Evolutionary conservation across 192 early-diverging fungal genomes (phyloP), one percentile per base, ranked within the genome.

Genomic region (Podila epicladia): DNA sequence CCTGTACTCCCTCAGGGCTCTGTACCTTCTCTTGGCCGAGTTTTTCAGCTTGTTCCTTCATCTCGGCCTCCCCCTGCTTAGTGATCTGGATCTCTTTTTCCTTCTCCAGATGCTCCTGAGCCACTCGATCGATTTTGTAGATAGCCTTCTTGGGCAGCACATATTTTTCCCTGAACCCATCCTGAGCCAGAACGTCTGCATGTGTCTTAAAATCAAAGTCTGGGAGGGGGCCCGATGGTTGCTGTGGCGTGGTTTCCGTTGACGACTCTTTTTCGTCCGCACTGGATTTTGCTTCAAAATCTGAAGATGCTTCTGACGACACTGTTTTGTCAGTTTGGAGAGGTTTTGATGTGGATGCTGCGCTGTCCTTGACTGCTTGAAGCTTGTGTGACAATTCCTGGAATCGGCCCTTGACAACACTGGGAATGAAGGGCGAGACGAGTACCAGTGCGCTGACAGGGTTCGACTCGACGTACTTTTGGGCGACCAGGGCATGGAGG

Each of bases 391-490:
- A 80, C 28, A 80, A 59, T 26, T 69, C 53, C n/a, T 63, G 61
- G 62, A 80, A 80, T 24, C 77, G 71, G 20, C 60, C 35, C 31
- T 63, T 51, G 19, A 80, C 51, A 22, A 80, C 8, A 20, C 74
- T 63, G 0, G 73, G 73, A 29, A 71, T 82, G 64, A 82, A 69
- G 20, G 84, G 84, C 8, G 79, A 58, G 8, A 85, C 73, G 2
- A 85, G 64, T 4, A 85, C 79, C 41, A 85, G 50, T 19, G 73
- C 84, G 45, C 74, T 73, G 31, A 82, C 84, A 38, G 84, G 84
- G 31, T 85, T 74, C 13, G 84, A 85, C 37, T 85, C 84, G 35
- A 85, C 79, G 69, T 85, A 85, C 9, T 76, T 76, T 24, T 82
- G 69, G 8, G 84, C 84, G 12, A 76, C 71, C 17, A 82, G 29